These are phyloP conservation scores for Agastache rugosa DNA, from an alignment of 257 asterid genomes.

Conservation along the genomic window DNA sequence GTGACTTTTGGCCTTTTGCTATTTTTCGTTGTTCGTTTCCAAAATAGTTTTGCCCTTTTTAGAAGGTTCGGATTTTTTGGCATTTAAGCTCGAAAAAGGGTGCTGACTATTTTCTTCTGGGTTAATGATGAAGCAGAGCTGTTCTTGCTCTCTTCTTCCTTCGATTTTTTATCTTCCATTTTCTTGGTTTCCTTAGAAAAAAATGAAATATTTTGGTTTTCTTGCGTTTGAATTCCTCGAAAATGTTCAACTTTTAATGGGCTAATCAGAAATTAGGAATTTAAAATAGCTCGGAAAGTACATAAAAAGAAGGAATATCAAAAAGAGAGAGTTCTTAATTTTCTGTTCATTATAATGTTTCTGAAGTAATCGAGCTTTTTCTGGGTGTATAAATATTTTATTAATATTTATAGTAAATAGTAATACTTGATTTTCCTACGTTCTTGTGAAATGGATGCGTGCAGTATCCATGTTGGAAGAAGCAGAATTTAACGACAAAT, in stretches of 20 bases:
- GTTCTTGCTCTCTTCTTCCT: background rate
- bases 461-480: background rate
- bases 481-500: slow-evolving; percentile 1
- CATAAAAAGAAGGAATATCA: background rate
- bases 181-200: too few species aligned
- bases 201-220: background rate
- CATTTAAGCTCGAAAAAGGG: slow-evolving; percentile 29
- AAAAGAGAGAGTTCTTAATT: too few species aligned
- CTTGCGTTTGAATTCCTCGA: background rate
- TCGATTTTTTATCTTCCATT: background rate
- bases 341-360: background rate
- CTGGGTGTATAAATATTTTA: slow-evolving; percentile 1
- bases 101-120: slow-evolving; percentile 25
- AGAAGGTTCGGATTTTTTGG: slow-evolving; percentile 40
- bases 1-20: slow-evolving; percentile 37
- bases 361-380: background rate
- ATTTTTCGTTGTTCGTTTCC: slow-evolving; percentile 9
- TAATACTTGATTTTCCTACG: background rate
- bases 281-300: background rate
- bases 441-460: background rate
- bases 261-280: background rate
- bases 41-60: slow-evolving; percentile 26
- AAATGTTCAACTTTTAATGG: too few species aligned
- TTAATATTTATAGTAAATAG: background rate
- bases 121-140: slow-evolving; percentile 9